Evolutionary conservation across 73 alveolate genomes (phyloP).

Genomic region (Paramecium pentaurelia): DNA sequence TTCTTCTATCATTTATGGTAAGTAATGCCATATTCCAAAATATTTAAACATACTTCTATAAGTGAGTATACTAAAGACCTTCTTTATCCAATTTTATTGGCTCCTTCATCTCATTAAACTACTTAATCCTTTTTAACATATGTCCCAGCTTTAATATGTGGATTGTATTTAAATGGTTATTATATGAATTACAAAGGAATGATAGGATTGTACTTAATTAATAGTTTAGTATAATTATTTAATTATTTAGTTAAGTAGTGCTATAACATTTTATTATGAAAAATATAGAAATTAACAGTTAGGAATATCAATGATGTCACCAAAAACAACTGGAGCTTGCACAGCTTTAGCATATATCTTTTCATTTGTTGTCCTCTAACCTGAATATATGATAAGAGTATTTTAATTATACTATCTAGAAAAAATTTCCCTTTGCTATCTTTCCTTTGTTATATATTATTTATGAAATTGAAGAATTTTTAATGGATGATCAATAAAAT

Average conservation of each 20-base stretch:
- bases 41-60: not conserved
- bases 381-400: constrained; percentile 2
- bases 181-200: constrained; percentile 40
- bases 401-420: not conserved
- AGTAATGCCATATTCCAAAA: not conserved
- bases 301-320: constrained; percentile 40
- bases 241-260: constrained; percentile 21
- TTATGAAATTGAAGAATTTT: constrained; percentile 44
- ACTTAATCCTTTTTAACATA: not conserved
- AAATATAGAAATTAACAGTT: not conserved
- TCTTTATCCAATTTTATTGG: not conserved
- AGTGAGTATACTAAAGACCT: constrained; percentile 54
- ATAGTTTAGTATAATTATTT: not conserved
- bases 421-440: constrained; percentile 44
- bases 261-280: constrained; percentile 49
- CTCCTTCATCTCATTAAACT: not conserved
- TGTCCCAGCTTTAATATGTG: constrained; percentile 27
- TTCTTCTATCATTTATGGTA: not conserved
- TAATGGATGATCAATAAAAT: constrained; percentile 25
- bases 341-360: constrained; percentile 49
- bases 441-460: constrained; percentile 14
- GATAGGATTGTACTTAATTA: constrained; percentile 18
- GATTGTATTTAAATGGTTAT: constrained; percentile 27
- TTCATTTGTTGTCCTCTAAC: constrained; percentile 9
- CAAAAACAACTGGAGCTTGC: constrained; percentile 55